Evolutionary conservation across 2,329 filamentous ascomycete species (phyloP).

Genomic region (Fusarium praegraminearum): DNA sequence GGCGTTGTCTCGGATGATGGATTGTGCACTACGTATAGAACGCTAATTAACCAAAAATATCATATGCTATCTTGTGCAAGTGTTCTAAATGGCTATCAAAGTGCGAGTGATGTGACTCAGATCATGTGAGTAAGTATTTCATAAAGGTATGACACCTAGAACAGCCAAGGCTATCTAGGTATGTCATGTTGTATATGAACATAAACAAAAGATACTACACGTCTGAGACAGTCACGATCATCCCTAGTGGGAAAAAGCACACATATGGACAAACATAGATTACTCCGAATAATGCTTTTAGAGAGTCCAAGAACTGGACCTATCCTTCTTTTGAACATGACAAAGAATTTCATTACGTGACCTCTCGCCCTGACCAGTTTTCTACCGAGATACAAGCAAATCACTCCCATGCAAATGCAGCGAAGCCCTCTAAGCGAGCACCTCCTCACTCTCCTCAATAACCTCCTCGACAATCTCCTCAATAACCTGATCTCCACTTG

Average conservation of each 20-base stretch:
- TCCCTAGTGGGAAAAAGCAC: neutral
- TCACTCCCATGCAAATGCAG: slow-evolving; percentile 49
- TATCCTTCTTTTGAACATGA: slow-evolving; percentile 43
- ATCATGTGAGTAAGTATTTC: neutral
- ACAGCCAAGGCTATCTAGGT: neutral
- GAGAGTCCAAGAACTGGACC: slow-evolving; percentile 36
- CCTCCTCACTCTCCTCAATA: slow-evolving; percentile 86
- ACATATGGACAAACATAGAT: slow-evolving; percentile 28
- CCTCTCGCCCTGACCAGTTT: slow-evolving; percentile 50
- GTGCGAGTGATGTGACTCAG: neutral
- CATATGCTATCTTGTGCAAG: neutral
- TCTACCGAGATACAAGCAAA: slow-evolving; percentile 52
- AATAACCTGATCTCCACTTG: slow-evolving; percentile 80
- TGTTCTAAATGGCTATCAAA: neutral
- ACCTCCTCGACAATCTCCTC: slow-evolving; percentile 92
- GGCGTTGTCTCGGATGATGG: neutral
- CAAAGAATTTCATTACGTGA: slow-evolving; percentile 53
- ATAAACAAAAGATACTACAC: neutral
- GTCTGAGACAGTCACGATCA: neutral
- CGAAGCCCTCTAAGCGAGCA: slow-evolving; percentile 57
- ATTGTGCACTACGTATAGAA: neutral
- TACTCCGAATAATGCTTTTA: slow-evolving; percentile 42
- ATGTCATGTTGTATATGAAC: neutral
- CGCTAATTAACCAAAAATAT: no score
- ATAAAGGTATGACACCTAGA: neutral